phyloP scores from a whole-genome alignment of 2,329 filamentous ascomycete species.

The Capronia epimyces region DNA sequence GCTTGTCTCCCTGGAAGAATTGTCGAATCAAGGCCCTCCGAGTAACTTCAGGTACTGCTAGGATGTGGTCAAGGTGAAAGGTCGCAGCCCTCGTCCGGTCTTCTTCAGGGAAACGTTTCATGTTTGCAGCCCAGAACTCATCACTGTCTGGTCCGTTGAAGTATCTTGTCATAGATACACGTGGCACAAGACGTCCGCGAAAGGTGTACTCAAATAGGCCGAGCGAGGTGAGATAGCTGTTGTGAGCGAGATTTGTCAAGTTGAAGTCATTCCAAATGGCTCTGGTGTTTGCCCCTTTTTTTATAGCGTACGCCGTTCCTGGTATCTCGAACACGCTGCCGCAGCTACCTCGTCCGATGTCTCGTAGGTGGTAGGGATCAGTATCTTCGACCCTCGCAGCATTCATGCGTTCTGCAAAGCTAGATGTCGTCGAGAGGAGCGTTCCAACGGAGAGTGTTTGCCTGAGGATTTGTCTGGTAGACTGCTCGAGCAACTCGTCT shows the following conservation, averaged over 20 bases:
- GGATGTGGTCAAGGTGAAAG: constrained; percentile 14
- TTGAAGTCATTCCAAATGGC: constrained; percentile 19
- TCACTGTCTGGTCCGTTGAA: constrained; percentile 8
- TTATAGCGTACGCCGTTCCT: constrained; percentile 7
- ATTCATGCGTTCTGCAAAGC: neutral
- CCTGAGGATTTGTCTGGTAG: too few relatives aligned
- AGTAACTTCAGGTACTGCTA: constrained; percentile 5
- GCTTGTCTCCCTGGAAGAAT: constrained; percentile 5
- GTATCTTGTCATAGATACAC: constrained; percentile 2
- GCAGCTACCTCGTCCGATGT: constrained; percentile 19
- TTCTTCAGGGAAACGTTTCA: constrained; percentile 6
- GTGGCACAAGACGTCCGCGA: constrained; percentile 6
- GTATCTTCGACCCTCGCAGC: neutral
- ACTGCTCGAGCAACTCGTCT: too few relatives aligned
- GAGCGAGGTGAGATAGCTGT: constrained; percentile 7
- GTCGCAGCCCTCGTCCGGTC: constrained; percentile 9
- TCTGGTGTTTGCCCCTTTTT: constrained; percentile 4
- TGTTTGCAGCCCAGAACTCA: constrained; percentile 4
- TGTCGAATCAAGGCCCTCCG: constrained; percentile 1
- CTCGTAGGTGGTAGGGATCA: neutral
- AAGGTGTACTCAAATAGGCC: constrained; percentile 5
- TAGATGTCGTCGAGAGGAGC: neutral
- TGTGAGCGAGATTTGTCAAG: constrained; percentile 11
- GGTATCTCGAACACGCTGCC: constrained; percentile 19
- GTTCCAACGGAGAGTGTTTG: constrained; percentile 2